phyloP scores from a whole-genome alignment of 495 filamentous ascomycete species.

The Annulohypoxylon bovei region DNA sequence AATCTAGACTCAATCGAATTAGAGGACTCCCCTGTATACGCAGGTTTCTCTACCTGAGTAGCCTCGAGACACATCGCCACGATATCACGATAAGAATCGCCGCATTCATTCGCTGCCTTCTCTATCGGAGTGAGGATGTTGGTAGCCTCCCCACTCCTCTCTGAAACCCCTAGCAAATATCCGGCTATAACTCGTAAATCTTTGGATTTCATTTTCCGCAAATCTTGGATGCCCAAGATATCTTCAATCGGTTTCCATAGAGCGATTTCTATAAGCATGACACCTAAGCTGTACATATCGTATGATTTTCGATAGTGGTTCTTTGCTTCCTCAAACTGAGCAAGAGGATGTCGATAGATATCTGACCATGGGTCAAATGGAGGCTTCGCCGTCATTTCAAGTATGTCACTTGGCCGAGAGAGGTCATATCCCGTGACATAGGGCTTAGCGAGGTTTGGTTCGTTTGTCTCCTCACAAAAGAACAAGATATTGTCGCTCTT shows the following conservation, averaged over 20 bases:
- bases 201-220: neutral
- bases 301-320: conserved; percentile 59
- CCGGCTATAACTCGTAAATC: neutral
- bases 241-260: conserved; percentile 59
- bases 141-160: neutral
- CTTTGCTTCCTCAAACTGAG: conserved; percentile 49
- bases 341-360: conserved; percentile 60
- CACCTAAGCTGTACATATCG: conserved; percentile 62
- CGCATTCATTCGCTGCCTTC: neutral
- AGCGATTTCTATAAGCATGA: conserved; percentile 62
- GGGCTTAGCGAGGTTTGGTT: conserved; percentile 40
- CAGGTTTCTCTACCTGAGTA: conserved; percentile 8
- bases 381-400: conserved; percentile 63
- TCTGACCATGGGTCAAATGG: conserved; percentile 55
- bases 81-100: conserved; percentile 1
- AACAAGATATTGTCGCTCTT: conserved; percentile 64
- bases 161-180: neutral
- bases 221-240: conserved; percentile 52
- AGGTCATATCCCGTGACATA: conserved; percentile 66
- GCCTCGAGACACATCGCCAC: conserved; percentile 12
- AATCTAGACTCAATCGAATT: neutral
- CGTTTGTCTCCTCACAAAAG: conserved; percentile 39
- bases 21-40: conserved; percentile 7
- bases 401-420: conserved; percentile 58
- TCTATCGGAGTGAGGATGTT: neutral